phyloP scores from a whole-genome alignment of 495 filamentous ascomycete genomes.

The Hypoxylon rickii region DNA sequence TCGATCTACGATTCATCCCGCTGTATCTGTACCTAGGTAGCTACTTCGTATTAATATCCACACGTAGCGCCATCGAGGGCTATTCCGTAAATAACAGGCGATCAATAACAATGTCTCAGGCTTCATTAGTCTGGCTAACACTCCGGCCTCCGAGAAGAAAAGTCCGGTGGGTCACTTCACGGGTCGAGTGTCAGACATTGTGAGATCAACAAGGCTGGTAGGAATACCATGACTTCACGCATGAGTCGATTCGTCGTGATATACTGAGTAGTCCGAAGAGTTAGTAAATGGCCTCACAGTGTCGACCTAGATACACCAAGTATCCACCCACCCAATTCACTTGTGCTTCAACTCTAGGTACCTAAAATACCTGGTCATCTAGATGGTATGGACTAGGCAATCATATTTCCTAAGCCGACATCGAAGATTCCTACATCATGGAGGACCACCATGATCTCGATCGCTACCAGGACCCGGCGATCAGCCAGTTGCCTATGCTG shows the following conservation, averaged over 20 bases:
- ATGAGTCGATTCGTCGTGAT: too few species aligned
- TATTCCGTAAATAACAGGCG: too few species aligned
- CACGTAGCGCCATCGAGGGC: too few species aligned
- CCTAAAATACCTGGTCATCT: too few species aligned
- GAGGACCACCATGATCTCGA: constrained; percentile 8
- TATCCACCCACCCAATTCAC: too few species aligned
- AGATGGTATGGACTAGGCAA: too few species aligned
- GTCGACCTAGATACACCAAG: too few species aligned
- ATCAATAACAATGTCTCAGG: background rate
- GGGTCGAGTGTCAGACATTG: background rate
- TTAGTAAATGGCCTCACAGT: too few species aligned
- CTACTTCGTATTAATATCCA: background rate
- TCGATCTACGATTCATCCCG: too few species aligned
- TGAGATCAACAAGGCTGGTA: background rate
- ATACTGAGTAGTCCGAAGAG: too few species aligned
- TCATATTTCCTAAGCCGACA: background rate
- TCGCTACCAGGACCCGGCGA: constrained; percentile 7
- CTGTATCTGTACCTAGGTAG: background rate
- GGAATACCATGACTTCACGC: background rate
- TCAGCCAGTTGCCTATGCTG: constrained; percentile 47
- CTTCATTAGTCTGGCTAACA: background rate
- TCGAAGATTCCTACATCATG: background rate
- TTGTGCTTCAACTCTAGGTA: too few species aligned
- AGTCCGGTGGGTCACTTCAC: background rate
- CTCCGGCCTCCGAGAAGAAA: background rate